Percentiles rank a stretch among this genome's conserved stretches.
These are phyloP conservation scores for Tolypocladium guangdongense DNA, from an alignment of 2,329 filamentous ascomycete genomes.

Conservation along the genomic window DNA sequence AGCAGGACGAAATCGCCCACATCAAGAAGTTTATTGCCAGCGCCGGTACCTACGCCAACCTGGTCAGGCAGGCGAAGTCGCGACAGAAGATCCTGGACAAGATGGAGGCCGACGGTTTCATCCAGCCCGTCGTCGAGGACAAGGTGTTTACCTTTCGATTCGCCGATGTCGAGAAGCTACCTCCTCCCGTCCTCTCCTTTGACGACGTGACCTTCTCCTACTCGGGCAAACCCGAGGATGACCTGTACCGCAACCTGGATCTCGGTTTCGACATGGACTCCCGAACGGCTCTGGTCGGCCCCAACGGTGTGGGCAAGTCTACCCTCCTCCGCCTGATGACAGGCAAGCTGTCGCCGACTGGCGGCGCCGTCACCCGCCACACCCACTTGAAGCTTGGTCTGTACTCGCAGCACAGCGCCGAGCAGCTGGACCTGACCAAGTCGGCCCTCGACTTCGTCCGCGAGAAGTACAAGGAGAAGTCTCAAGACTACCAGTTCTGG, in stretches of 20 bases:
- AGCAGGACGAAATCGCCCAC: constrained; percentile 97
- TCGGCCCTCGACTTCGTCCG: constrained; percentile 95
- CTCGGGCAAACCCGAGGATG: constrained; percentile 79
- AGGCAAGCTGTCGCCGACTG: constrained; percentile 78
- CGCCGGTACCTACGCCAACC: constrained; percentile 98
- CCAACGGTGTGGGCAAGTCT: constrained; percentile 98
- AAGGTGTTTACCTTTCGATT: constrained; percentile 96
- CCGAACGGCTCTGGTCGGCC: constrained; percentile 88
- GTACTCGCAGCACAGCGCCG: constrained; percentile 96
- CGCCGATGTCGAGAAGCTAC: constrained; percentile 98
- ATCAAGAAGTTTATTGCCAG: constrained; percentile 99
- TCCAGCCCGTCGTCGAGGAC: constrained; percentile 78
- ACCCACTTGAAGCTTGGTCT: constrained; percentile 97
- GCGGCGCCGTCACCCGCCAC: constrained; percentile 75
- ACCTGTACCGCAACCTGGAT: constrained; percentile 92
- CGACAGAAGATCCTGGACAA: constrained; percentile 99
- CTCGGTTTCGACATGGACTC: constrained; percentile 99
- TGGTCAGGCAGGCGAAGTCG: constrained; percentile 97
- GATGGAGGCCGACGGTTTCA: constrained; percentile 99
- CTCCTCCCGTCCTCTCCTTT: constrained; percentile 89
- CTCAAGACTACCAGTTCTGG: constrained; percentile 99
- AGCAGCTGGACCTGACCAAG: constrained; percentile 97
- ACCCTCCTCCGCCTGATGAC: constrained; percentile 95
- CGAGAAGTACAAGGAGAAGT: constrained; percentile 82
- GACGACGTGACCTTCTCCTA: constrained; percentile 98